Conservation (phyloP, 2,329 filamentous ascomycete species). For the Dactylellina haptotyla region DNA sequence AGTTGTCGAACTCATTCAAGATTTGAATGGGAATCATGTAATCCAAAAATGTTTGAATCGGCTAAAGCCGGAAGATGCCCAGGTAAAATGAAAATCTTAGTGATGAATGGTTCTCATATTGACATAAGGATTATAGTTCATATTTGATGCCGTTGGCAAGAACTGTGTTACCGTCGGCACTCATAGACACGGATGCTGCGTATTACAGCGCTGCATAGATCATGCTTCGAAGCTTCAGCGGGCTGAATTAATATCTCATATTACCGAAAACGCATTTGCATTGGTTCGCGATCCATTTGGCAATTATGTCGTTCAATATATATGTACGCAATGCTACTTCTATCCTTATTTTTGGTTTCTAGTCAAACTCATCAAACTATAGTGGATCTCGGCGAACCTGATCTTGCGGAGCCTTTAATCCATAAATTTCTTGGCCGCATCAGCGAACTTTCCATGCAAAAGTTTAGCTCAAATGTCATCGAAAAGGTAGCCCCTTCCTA, state of each 20-base stretch:
- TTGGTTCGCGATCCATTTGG: constrained; percentile 97
- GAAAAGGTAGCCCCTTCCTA: constrained; percentile 76
- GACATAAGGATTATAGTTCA: constrained; percentile 69
- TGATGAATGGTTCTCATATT: background rate
- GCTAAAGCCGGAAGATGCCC: constrained; percentile 80
- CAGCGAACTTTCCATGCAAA: constrained; percentile 84
- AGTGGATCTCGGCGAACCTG: constrained; percentile 84
- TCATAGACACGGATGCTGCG: constrained; percentile 96
- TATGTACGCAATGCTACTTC: constrained; percentile 63
- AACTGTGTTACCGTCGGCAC: constrained; percentile 92
- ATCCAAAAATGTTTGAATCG: constrained; percentile 99
- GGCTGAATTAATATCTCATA: constrained; percentile 82
- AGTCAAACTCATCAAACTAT: constrained; percentile 6
- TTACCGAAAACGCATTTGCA: constrained; percentile 85
- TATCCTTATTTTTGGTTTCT: background rate
- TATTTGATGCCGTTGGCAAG: constrained; percentile 90
- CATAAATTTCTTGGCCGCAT: constrained; percentile 79
- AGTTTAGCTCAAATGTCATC: constrained; percentile 99
- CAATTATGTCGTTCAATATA: constrained; percentile 99
- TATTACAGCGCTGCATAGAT: constrained; percentile 97
- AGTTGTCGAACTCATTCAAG: constrained; percentile 94
- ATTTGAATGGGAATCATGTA: constrained; percentile 97
- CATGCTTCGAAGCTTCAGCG: constrained; percentile 93
- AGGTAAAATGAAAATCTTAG: constrained; percentile 61
- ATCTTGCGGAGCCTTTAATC: constrained; percentile 89